Base-by-base conservation (phyloP, 495 filamentous ascomycete genomes). In the Copromyces sp. region DNA sequence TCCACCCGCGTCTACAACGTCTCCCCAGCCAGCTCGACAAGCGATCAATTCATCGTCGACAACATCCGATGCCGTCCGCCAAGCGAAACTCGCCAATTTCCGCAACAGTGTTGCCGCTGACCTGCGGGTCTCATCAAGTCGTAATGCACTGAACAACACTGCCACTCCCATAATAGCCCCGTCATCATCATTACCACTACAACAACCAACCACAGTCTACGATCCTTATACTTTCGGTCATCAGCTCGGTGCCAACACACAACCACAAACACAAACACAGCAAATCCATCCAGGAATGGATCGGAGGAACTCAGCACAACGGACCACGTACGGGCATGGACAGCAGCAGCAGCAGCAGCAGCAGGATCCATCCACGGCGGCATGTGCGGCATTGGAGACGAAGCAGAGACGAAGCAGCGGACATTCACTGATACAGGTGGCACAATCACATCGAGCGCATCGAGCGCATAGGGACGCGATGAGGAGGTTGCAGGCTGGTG, bases 401-500 rank as follows among this genome's bases (percentile, higher is more conserved):
- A 12, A 17, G 32, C 6, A 65, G 29, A 65, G 24, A 35, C 24
- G 29, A 35, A 35, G 14, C 29, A 65, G 29, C 53, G 53, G 32
- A 35, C 53, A 65, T 12, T 5, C 29, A 35, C 53, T 16, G 53
- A 9, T 37, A 37, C 53, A 65, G 29, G 53, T 35, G 14, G 53
- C 53, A 37, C 53, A 16, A 65, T 29, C 29, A 7, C 53, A 65
- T 37, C 24, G 53, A 61, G 53, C 53, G 12, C 53, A 61, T 17
- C 53, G 53, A 65, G 53, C 90, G 47, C 95, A 98, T 80, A 84
- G 91, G 69, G 90, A 95, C 72, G 93, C 92, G 1, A 86, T 98
- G 87, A 84, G 93, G 75, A 88, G 86, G 79, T 91, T 98, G 90
- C 95, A 97, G 82, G 87, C 89, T 29, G 83, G 84, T 24, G 91